phyloP scores from a whole-genome alignment of 1,139 yeast genomes.

The Pichia sp. region DNA sequence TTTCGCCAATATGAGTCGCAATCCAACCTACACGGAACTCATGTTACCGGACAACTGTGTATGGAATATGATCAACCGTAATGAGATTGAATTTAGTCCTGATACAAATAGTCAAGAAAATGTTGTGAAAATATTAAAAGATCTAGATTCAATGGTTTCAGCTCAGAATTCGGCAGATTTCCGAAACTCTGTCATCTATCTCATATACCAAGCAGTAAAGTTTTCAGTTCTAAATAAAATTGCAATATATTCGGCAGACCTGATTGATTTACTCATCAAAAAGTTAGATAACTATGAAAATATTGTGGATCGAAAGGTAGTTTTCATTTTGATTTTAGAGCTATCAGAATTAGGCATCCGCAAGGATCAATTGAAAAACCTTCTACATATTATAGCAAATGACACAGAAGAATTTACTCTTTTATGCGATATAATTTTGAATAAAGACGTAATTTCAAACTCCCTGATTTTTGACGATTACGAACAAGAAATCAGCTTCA shows the following conservation, averaged over 20 bases:
- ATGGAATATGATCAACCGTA: conserved; percentile 1
- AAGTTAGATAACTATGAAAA: neutral
- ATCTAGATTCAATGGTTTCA: neutral
- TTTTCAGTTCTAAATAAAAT: conserved; percentile 6
- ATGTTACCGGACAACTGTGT: conserved; percentile 1
- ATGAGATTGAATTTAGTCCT: neutral
- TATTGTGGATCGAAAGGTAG: neutral
- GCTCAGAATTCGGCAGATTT: neutral
- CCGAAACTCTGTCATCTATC: neutral
- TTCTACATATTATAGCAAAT: neutral
- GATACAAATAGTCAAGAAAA: neutral
- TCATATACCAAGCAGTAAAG: conserved; percentile 5
- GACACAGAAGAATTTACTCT: neutral
- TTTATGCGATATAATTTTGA: neutral
- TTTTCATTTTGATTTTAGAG: conserved; percentile 1
- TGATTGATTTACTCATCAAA: neutral
- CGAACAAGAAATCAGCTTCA: conserved; percentile 1
- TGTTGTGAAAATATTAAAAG: neutral
- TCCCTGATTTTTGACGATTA: conserved; percentile 4
- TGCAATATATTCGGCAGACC: neutral
- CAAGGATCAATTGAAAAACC: neutral
- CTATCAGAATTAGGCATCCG: conserved; percentile 5
- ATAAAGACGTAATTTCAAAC: neutral
- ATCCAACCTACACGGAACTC: neutral
- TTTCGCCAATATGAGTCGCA: neutral